These are phyloP conservation scores for Tympanopsis confertula DNA, from an alignment of 2,329 filamentous ascomycete genomes.

Conservation along the genomic window DNA sequence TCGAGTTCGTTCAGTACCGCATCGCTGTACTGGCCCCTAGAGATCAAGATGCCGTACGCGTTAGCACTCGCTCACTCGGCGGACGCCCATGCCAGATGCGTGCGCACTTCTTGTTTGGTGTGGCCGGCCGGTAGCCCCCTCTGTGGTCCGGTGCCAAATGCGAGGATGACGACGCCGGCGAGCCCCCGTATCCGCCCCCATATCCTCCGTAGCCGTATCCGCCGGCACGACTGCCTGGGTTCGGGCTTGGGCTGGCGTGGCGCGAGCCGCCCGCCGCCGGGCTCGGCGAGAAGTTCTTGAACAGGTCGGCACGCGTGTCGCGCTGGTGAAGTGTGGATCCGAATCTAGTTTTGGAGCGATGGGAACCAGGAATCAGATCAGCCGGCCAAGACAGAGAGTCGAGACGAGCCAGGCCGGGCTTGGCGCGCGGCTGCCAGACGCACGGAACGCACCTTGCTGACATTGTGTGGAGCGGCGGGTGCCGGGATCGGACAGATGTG, in stretches of 20 bases:
- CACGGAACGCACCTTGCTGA: background rate
- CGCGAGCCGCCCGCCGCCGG: constrained; percentile 30
- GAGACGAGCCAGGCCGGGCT: too few relatives aligned
- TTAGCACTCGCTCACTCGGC: background rate
- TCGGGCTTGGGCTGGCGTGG: constrained; percentile 31
- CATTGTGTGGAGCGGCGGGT: background rate
- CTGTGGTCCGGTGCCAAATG: constrained; percentile 18
- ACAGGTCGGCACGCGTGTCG: constrained; percentile 61
- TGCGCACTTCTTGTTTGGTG: constrained; percentile 56
- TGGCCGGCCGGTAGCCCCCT: constrained; percentile 49
- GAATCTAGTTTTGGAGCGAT: too few relatives aligned
- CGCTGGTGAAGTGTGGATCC: constrained; percentile 49
- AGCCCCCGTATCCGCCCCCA: constrained; percentile 16
- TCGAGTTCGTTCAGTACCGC: constrained; percentile 87
- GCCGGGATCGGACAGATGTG: background rate
- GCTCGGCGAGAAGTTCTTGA: constrained; percentile 53
- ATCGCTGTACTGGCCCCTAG: constrained; percentile 80
- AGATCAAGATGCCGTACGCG: background rate
- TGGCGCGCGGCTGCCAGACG: too few relatives aligned
- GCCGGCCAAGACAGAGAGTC: too few relatives aligned
- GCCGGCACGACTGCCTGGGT: constrained; percentile 15
- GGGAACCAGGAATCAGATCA: too few relatives aligned
- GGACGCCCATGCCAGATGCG: background rate
- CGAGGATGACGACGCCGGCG: constrained; percentile 7
- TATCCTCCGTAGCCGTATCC: constrained; percentile 42